Evolutionary conservation across 2,329 filamentous ascomycete species (phyloP), one percentile per base, ranked within the genome.

Genomic region (Aspergillus cejpii): DNA sequence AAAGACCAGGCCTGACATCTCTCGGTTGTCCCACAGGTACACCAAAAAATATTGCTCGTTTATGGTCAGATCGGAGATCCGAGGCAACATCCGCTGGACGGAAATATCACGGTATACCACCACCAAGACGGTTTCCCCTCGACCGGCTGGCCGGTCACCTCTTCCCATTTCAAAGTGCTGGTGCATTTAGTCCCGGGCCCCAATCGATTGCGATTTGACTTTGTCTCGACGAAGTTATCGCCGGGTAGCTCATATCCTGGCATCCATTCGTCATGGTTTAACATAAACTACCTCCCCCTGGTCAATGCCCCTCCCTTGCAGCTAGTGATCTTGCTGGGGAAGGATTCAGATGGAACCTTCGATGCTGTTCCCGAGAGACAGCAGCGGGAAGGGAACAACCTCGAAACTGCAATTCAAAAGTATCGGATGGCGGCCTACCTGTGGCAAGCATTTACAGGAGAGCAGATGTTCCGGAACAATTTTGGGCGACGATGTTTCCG

Each of bases 371-470:
- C 88, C 1, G 81, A 87, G 43, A 79, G 86, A 39, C 72, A 79
- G 44, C 80, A 86, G 64, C 81, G 78, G 54, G 90, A 94, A 73
- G 90, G 87, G 14, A 94, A 95, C 65, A 78, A 77, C 1, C 63
- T 97, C 27, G 83, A 90, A 8, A 81, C 80, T 6, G 92, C 92
- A 0, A 77, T 94, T 41, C 81, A 80, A 58, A 98, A 98, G 64
- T 96, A 92, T 63, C 81, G 90, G 51, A 96, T 94, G 85, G 85
- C 89, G 14, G 91, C 88, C 19, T 96, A 97, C 63, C 74, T 97
- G 11, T 97, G 92, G 90, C 92, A 98, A 64, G 88, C 90, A 6
- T 97, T 94, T 60, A 97, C 91, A 0, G 88, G 87, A 5, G 92
- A 98, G 65, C 90, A 97, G 64, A 97, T 97, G 91, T 85, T 81